Percentiles rank a stretch among this genome's conserved stretches.
Evolutionary conservation across 2,329 filamentous ascomycete genomes (phyloP).

Genomic region (Talaromyces atroroseus): DNA sequence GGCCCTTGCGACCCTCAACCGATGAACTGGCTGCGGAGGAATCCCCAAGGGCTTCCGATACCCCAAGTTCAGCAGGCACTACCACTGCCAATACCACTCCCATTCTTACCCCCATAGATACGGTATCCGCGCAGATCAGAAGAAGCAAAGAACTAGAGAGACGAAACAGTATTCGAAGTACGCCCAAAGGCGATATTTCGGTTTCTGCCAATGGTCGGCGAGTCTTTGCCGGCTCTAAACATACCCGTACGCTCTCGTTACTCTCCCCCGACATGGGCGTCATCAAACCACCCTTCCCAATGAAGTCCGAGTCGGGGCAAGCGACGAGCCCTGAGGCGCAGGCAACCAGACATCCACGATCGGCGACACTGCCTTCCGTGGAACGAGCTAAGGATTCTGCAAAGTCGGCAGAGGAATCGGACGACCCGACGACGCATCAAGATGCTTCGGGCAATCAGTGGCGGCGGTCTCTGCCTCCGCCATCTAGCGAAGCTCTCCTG

Average conservation of each 20-base stretch:
- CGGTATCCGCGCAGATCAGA: constrained; percentile 24
- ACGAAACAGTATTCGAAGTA: constrained; percentile 60
- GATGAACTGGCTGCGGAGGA: constrained; percentile 4
- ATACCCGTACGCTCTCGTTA: constrained; percentile 68
- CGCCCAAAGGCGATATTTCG: constrained; percentile 28
- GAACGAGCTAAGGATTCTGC: constrained; percentile 26
- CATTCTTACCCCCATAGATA: neutral
- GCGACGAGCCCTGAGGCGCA: constrained; percentile 20
- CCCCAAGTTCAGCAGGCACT: neutral
- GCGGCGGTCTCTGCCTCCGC: constrained; percentile 38
- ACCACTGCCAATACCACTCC: neutral
- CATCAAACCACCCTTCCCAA: constrained; percentile 14
- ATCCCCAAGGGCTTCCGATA: neutral
- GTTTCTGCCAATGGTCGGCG: constrained; percentile 47
- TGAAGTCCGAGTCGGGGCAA: constrained; percentile 16
- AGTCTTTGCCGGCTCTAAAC: constrained; percentile 61
- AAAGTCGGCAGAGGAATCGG: constrained; percentile 15
- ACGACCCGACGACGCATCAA: constrained; percentile 21
- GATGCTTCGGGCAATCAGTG: constrained; percentile 36
- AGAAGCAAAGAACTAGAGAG: constrained; percentile 62
- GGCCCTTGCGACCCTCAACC: constrained; percentile 40
- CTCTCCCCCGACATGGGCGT: constrained; percentile 56
- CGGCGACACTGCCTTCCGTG: constrained; percentile 37
- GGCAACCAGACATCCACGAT: constrained; percentile 33
- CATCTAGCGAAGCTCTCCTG: constrained; percentile 49